A percentile compares a stretch with the other conserved stretches of the same genome.
Evolutionary conservation across 768 basidiomycete species (phyloP).

Genomic region (Termitomyces heimii): DNA sequence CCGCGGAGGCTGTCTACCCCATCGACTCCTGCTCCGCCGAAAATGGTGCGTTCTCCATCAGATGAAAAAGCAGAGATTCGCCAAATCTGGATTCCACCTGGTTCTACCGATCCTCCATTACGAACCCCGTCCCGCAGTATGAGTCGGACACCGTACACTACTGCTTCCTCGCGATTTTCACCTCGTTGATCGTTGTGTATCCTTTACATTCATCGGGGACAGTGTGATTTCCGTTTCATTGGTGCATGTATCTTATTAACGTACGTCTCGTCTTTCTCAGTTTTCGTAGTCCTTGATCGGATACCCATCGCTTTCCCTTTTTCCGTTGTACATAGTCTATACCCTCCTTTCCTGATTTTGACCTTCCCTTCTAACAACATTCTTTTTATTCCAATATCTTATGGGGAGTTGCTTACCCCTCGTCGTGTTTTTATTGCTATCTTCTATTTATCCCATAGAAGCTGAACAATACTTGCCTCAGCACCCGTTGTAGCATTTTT

Average conservation of each 20-base stretch:
- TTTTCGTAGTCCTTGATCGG: constrained; percentile 6
- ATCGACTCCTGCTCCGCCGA: constrained; percentile 48
- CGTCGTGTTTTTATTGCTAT: constrained; percentile 12
- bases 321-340: constrained; percentile 29
- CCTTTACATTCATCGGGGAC: constrained; percentile 12
- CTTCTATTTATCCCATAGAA: constrained; percentile 16
- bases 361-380: constrained; percentile 9
- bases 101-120: constrained; percentile 13
- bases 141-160: constrained; percentile 14
- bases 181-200: constrained; percentile 15
- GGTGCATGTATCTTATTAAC: constrained; percentile 27
- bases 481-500: constrained; percentile 17
- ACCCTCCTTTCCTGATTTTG: constrained; percentile 18
- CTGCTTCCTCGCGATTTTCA: constrained; percentile 15
- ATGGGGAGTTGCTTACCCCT: constrained; percentile 19
- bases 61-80: constrained; percentile 61
- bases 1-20: constrained; percentile 46
- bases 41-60: constrained; percentile 54
- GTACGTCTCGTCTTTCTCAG: constrained; percentile 8
- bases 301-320: constrained; percentile 13
- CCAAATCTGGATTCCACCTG: constrained; percentile 61
- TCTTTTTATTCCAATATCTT: constrained; percentile 9
- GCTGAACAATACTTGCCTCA: constrained; percentile 15
- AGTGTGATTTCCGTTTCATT: neutral
- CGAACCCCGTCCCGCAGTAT: constrained; percentile 24